These are phyloP conservation scores for Talaromyces sp. DNA, from an alignment of 2,329 filamentous ascomycete genomes.

Conservation along the genomic window DNA sequence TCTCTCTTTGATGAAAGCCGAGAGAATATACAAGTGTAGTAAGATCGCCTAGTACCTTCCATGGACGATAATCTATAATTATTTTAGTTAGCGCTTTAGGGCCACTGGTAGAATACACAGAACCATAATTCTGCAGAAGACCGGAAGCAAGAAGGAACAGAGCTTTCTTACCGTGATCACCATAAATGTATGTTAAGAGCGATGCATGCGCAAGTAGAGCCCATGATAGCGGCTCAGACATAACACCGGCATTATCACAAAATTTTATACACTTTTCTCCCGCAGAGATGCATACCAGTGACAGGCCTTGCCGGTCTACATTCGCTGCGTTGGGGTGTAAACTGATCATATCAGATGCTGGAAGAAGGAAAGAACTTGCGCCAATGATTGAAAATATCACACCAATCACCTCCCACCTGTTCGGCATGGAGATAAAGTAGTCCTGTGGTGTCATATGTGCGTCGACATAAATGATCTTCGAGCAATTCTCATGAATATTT, in stretches of 20 bases:
- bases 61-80: slow-evolving; percentile 19
- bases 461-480: slow-evolving; percentile 19
- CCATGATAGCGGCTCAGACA: slow-evolving; percentile 30
- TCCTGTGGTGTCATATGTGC: slow-evolving; percentile 23
- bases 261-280: slow-evolving; percentile 31
- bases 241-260: slow-evolving; percentile 24
- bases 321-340: slow-evolving; percentile 10
- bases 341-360: slow-evolving; percentile 12
- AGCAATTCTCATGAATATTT: slow-evolving; percentile 24
- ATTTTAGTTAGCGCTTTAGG: not conserved
- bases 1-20: slow-evolving; percentile 16
- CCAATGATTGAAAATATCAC: slow-evolving; percentile 25
- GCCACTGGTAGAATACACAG: not conserved
- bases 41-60: slow-evolving; percentile 21
- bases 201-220: slow-evolving; percentile 25
- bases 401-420: slow-evolving; percentile 27
- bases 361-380: slow-evolving; percentile 19
- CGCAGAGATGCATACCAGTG: slow-evolving; percentile 21
- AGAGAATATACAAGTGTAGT: slow-evolving; percentile 19
- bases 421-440: slow-evolving; percentile 20
- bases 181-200: slow-evolving; percentile 26
- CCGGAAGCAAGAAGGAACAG: not conserved
- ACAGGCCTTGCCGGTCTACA: slow-evolving; percentile 19
- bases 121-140: too few species aligned
- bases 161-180: slow-evolving; percentile 20